Evolutionary conservation across 495 filamentous ascomycete species (phyloP), one percentile per base, ranked within the genome.

Genomic region (Aspergillus baeticus): DNA sequence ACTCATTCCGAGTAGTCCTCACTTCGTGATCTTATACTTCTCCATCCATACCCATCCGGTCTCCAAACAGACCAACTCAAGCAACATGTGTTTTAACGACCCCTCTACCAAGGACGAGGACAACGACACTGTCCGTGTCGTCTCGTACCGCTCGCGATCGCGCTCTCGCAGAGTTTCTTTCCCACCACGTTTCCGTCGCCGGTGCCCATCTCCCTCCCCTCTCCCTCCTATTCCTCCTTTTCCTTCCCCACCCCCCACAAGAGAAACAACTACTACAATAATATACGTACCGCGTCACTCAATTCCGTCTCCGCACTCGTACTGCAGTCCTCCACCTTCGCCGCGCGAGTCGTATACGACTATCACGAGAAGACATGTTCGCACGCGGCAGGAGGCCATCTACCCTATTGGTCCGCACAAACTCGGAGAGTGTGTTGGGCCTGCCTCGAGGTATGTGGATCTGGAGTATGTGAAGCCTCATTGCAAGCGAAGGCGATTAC

Each of bases 61-160:
- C 5, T n/a, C 18, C 41, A 43, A 22, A 22, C 20, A n/a, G n/a
- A n/a, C n/a, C n/a, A n/a, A n/a, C n/a, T n/a, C n/a, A n/a, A n/a
- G n/a, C 22, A 51, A 18, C 5, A 65, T 65, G 63, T 65, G 63
- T 47, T 60, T 65, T 8, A 29, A 29, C 26, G 26, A 29, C 26
- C 26, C 26, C 53, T 17, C 55, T 45, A 54, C 60, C 51, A 5
- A 49, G 37, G 51, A 58, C 35, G 22, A 26, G 38, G 45, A 58
- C 13, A 47, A 51, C 38, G 42, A 46, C 20, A 59, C 49, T 22
- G 31, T 61, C 55, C 63, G 60, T 18, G 34, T 63, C 43, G 50
- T 54, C 6, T 49, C 63, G 49, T 59, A 47, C 8, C 49, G 47
- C 18, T 41, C 41, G 6, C 51, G 18, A 34, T 41, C 41, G 6